Evolutionary conservation across 805 yeast genomes (phyloP).

Genomic region (Suhomyces sp.): DNA sequence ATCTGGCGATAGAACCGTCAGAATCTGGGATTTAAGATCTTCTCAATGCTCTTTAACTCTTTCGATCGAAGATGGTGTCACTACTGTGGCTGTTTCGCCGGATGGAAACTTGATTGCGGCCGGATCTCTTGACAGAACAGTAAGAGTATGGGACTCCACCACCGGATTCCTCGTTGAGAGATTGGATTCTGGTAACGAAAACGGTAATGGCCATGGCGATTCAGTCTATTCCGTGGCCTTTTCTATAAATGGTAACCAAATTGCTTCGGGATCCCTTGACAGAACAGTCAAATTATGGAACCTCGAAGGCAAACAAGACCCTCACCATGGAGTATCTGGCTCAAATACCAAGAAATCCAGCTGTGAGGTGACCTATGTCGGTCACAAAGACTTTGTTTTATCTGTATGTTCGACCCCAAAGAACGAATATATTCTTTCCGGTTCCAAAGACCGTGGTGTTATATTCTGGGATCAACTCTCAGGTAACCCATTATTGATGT

Average conservation of each 20-base stretch:
- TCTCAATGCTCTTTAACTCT: conserved; percentile 87
- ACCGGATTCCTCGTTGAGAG: conserved; percentile 91
- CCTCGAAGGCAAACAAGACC: conserved; percentile 54
- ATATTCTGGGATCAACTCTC: conserved; percentile 92
- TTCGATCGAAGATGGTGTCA: conserved; percentile 95
- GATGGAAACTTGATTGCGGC: conserved; percentile 94
- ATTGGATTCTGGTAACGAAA: conserved; percentile 82
- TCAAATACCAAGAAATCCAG: conserved; percentile 40
- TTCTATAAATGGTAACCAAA: conserved; percentile 85
- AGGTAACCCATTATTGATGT: conserved; percentile 90
- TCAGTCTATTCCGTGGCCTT: conserved; percentile 94
- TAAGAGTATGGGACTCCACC: conserved; percentile 94
- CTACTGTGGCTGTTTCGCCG: conserved; percentile 96
- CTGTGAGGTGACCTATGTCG: conserved; percentile 90
- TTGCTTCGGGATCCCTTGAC: conserved; percentile 93
- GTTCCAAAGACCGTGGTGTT: conserved; percentile 96
- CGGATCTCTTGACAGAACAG: conserved; percentile 92
- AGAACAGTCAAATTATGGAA: conserved; percentile 96
- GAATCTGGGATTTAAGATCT: conserved; percentile 91
- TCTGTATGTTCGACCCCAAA: conserved; percentile 94
- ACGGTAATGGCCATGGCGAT: conserved; percentile 92
- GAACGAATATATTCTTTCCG: conserved; percentile 85
- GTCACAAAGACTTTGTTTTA: conserved; percentile 94
- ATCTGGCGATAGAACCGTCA: conserved; percentile 92
- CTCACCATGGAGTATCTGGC: conserved; percentile 16